These are phyloP conservation scores for Colletotrichum sansevieriae DNA, from an alignment of 2,329 filamentous ascomycete genomes.

Conservation along the genomic window DNA sequence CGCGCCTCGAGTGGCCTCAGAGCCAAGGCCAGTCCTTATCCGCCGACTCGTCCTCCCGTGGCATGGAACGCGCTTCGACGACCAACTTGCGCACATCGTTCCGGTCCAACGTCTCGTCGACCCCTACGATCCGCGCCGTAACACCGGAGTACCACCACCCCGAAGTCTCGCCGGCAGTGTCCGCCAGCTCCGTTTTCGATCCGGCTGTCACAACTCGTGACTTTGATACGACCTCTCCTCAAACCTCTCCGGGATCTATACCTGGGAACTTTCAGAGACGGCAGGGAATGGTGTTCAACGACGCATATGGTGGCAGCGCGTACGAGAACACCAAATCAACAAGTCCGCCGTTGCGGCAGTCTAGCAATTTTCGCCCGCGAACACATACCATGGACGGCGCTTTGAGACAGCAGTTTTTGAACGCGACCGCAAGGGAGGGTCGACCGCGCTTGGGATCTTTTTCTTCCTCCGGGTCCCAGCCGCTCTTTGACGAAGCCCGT, in stretches of 20 bases:
- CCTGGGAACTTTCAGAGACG: constrained; percentile 61
- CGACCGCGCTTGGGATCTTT: constrained; percentile 79
- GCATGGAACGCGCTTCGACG: constrained; percentile 53
- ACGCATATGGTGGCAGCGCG: constrained; percentile 62
- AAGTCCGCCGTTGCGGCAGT: constrained; percentile 49
- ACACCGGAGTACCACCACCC: constrained; percentile 67
- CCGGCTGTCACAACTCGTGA: constrained; percentile 46
- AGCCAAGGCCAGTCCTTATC: constrained; percentile 44
- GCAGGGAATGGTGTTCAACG: constrained; percentile 73
- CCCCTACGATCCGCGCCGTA: constrained; percentile 71
- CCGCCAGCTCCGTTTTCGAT: constrained; percentile 33
- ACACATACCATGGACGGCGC: constrained; percentile 71
- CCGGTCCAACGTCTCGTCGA: constrained; percentile 48
- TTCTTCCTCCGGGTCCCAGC: constrained; percentile 71
- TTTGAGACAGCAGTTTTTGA: constrained; percentile 60
- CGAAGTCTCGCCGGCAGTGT: constrained; percentile 25
- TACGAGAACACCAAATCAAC: constrained; percentile 62
- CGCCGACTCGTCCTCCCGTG: constrained; percentile 39
- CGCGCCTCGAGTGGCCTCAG: constrained; percentile 52
- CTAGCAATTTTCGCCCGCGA: constrained; percentile 61
- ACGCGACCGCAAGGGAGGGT: constrained; percentile 58
- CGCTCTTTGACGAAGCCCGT: constrained; percentile 64
- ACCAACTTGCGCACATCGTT: constrained; percentile 53
- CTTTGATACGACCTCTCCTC: constrained; percentile 55
- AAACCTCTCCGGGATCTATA: constrained; percentile 63